Base-by-base conservation (phyloP, 306 rosid genomes). In the Sicyos edulis region DNA sequence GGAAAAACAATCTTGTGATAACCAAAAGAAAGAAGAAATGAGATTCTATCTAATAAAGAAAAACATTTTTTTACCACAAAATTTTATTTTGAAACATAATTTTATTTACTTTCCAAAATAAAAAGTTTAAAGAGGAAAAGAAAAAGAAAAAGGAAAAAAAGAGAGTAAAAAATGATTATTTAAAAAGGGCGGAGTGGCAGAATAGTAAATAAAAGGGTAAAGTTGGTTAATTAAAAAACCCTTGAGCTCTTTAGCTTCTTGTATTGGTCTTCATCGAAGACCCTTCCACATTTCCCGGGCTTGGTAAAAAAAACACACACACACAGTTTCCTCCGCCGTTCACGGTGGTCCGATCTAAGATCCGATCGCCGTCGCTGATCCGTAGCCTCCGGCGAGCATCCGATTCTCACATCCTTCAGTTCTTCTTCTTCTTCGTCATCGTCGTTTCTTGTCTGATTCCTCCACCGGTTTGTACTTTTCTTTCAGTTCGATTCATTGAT, bases 291-390 rank as follows among this genome's bases (percentile, higher is more conserved):
- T 76, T 66, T 71, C 63, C 56, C 76, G 60, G 61, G 61, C 64
- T 68, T 55, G 17, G 57, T 26, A 67, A 13, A 44, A 13, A 66
- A 65, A 13, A 66, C 29, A 26, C n/a, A 66, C 29, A 26, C n/a
- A 57, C 56, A 71, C 34, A 64, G 13, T 49, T 54, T 20, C 29
- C 40, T 47, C 29, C 16, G 47, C 19, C 58, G 77, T 16, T n/a
- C 75, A 5, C 22, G 49, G 42, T 63, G 40, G 8, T 34, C 58
- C 53, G 49, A 52, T 47, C 63, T 5, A 7, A 81, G 88, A 85
- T 85, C 91, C 52, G 49, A 73, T 76, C 71, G 8, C 14, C 58
- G 8, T 75, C 72, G 14, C 0, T n/a, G 57, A 73, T 85, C 88
- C 49, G 34, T 17, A 0, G 50, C 57, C 44, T 20, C 52, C 51